These are phyloP conservation scores for Acaromyces ingoldii DNA, from an alignment of 1,284 basidiomycete genomes.

Conservation along the genomic window DNA sequence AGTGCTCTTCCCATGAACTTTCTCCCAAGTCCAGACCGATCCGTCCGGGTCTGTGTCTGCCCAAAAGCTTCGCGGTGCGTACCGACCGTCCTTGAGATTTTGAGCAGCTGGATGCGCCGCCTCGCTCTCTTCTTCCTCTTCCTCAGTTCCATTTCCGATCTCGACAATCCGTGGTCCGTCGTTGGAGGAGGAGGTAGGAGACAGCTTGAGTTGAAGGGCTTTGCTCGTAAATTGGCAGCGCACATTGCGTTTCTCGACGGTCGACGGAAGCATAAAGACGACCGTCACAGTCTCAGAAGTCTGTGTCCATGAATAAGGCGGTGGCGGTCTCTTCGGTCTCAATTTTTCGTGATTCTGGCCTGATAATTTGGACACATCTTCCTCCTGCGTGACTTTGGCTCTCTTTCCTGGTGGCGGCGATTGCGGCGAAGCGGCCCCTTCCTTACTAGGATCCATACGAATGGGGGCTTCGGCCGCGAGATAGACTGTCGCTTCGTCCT, in stretches of 20 bases:
- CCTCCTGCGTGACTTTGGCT: too few species aligned
- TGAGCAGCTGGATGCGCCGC: slow-evolving; percentile 16
- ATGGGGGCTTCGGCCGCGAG: too few species aligned
- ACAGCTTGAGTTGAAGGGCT: slow-evolving; percentile 64
- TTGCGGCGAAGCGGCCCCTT: too few species aligned
- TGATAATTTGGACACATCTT: too few species aligned
- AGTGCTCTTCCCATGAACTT: neutral
- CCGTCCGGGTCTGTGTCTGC: slow-evolving; percentile 27
- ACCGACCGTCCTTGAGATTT: slow-evolving; percentile 20
- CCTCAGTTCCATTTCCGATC: slow-evolving; percentile 53
- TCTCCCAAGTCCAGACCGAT: slow-evolving; percentile 36
- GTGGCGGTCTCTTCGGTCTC: too few species aligned
- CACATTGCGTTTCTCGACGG: slow-evolving; percentile 34
- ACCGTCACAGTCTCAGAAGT: slow-evolving; percentile 73
- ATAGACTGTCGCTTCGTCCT: too few species aligned
- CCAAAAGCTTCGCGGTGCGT: slow-evolving; percentile 29
- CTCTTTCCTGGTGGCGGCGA: too few species aligned
- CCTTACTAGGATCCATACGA: too few species aligned
- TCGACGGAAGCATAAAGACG: slow-evolving; percentile 71
- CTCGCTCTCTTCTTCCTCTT: slow-evolving; percentile 6
- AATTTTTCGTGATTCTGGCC: too few species aligned
- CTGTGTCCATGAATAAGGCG: slow-evolving; percentile 79
- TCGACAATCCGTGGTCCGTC: slow-evolving; percentile 59
- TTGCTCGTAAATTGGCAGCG: slow-evolving; percentile 60
- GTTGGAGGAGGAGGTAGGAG: slow-evolving; percentile 23